Percentiles rank a stretch among this genome's conserved stretches.
Conservation (phyloP, 805 yeast genomes). For the Ogataea trehaloabstinens region DNA sequence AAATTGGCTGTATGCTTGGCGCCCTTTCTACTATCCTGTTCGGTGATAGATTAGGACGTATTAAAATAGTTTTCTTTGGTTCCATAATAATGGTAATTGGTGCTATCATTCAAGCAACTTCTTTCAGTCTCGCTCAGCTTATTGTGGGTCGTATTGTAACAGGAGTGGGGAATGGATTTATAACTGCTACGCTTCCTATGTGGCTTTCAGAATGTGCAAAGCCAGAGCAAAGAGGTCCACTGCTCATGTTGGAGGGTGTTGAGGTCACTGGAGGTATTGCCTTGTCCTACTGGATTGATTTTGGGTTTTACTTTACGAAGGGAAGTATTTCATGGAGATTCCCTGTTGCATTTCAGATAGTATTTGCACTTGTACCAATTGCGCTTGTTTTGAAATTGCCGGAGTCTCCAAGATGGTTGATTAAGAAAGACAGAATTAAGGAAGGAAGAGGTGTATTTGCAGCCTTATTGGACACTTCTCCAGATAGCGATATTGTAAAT, state of each 20-base stretch:
- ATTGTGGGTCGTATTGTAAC: conserved; percentile 32
- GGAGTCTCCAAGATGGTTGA: conserved; percentile 45
- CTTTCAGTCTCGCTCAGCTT: conserved; percentile 20
- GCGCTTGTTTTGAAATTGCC: conserved; percentile 28
- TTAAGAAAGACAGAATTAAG: conserved; percentile 37
- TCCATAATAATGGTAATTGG: conserved; percentile 33
- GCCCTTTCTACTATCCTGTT: conserved; percentile 38
- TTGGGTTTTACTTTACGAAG: conserved; percentile 33
- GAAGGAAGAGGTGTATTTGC: conserved; percentile 43
- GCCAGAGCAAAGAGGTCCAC: conserved; percentile 30
- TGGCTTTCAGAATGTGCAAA: conserved; percentile 34
- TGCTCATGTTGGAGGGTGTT: conserved; percentile 28
- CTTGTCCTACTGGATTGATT: conserved; percentile 36
- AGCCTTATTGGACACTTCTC: conserved; percentile 35
- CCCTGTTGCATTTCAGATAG: conserved; percentile 35
- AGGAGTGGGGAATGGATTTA: conserved; percentile 35
- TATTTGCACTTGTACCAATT: conserved; percentile 18
- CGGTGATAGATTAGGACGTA: conserved; percentile 41
- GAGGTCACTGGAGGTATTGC: conserved; percentile 25
- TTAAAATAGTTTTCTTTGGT: conserved; percentile 36
- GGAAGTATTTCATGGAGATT: conserved; percentile 31
- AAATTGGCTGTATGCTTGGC: conserved; percentile 44
- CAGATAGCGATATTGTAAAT: conserved; percentile 10
- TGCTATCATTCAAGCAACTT: conserved; percentile 21
- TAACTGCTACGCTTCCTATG: conserved; percentile 33